phyloP scores from a whole-genome alignment of 768 basidiomycete species.

The Suillus luteus region DNA sequence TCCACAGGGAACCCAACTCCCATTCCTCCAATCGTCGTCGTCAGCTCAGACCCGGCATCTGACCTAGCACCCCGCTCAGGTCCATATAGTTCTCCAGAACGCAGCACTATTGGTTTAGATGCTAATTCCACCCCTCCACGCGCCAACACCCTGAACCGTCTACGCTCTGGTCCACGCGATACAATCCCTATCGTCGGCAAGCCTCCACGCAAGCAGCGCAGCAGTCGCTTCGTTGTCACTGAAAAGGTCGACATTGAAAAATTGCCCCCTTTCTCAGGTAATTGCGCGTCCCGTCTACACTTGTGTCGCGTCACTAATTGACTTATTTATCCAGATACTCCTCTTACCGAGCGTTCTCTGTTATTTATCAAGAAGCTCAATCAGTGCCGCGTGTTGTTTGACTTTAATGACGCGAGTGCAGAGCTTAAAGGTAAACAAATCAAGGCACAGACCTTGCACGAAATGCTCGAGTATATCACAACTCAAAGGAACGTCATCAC shows the following conservation, averaged over 20 bases:
- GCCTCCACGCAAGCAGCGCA: slow-evolving; percentile 95
- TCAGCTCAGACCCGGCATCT: slow-evolving; percentile 66
- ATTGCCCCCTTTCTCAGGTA: slow-evolving; percentile 87
- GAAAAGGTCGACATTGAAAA: slow-evolving; percentile 97
- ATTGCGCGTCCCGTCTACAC: slow-evolving; percentile 28
- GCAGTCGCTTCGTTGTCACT: slow-evolving; percentile 93
- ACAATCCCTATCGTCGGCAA: slow-evolving; percentile 97
- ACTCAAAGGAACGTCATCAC: slow-evolving; percentile 95
- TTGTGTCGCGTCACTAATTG: slow-evolving; percentile 17
- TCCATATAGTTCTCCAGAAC: slow-evolving; percentile 48
- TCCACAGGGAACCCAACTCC: slow-evolving; percentile 44
- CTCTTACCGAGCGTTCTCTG: slow-evolving; percentile 82
- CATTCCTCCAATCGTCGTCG: slow-evolving; percentile 84
- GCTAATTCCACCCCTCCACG: slow-evolving; percentile 61
- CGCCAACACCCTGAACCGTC: slow-evolving; percentile 67
- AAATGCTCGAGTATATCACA: slow-evolving; percentile 99
- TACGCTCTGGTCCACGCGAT: slow-evolving; percentile 87
- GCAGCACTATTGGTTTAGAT: slow-evolving; percentile 50
- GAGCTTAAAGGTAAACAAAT: slow-evolving; percentile 98
- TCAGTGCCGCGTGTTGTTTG: slow-evolving; percentile 96
- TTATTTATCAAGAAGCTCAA: slow-evolving; percentile 94
- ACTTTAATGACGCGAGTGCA: slow-evolving; percentile 96
- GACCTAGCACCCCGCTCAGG: slow-evolving; percentile 47
- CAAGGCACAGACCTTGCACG: slow-evolving; percentile 96
- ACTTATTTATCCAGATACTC: slow-evolving; percentile 63